Base-by-base conservation (phyloP, 2,329 filamentous ascomycete species). In the Colletotrichum falcatum region DNA sequence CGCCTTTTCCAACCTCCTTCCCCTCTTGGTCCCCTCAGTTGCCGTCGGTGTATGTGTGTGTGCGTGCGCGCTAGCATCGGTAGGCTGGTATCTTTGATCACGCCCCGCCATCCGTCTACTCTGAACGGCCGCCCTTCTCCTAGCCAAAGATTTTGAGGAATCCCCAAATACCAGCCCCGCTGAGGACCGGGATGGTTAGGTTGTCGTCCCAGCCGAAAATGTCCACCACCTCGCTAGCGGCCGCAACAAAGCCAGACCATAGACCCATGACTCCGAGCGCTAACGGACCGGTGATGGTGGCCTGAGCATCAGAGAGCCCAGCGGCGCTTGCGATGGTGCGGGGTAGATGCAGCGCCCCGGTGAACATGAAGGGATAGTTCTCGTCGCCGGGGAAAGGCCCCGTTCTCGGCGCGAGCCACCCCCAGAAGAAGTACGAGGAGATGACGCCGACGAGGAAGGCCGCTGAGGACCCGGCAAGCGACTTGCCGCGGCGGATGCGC, bases 151-250 rank as follows among this genome's bases (percentile, higher is more conserved):
- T 80, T 83, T 93, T 97, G 76, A 98, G 86, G 80, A 99, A 98
- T 0, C 92, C 92, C 91, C 93, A 97, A 72, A 99, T 90, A 8
- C 95, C 95, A 55, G 94, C 82, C 30, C 95, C 94, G 78, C 94
- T 97, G 60, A 99, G 85, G 33, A 97, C 90, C 2, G 96, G 96
- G 80, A 99, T 99, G 60, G 95, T 98, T 76, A 99, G 85, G 81
- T 99, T 99, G 82, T 99, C 96, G 78, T 99, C 96, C 92, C 94
- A 95, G 58, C 94, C 94, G 79, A 94, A 98, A 0, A 98, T 78
- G 82, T 99, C 94, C 55, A 97, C 87, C 20, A 95, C 92, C 82
- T 99, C 96, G 77, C 94, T 98, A 54, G 91, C 90, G 66, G 94
- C 94, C 51, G 94, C 96, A 63, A 95, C 89, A 53, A 98, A 82